These are phyloP conservation scores for Populus nigra DNA, from an alignment of 345 rosid genomes.

Conservation along the genomic window DNA sequence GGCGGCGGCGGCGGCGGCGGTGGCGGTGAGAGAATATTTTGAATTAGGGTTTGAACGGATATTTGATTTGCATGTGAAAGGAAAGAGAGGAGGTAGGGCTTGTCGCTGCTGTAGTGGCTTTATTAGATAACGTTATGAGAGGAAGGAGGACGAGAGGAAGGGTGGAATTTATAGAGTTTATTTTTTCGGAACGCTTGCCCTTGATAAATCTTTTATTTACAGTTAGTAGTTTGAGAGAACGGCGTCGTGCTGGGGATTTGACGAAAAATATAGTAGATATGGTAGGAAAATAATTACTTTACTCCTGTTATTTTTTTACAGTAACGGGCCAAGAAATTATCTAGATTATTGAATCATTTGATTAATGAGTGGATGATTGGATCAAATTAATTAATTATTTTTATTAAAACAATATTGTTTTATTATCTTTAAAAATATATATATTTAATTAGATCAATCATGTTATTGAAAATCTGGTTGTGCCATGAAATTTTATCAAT, in stretches of 20 bases:
- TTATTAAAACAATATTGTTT: too few relatives aligned
- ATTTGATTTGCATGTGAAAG: not conserved
- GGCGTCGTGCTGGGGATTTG: not conserved
- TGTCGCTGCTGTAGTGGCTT: conserved; percentile 6
- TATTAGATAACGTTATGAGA: conserved; percentile 3
- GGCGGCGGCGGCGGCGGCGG: not conserved
- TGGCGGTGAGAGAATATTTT: not conserved
- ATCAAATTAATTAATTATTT: too few relatives aligned
- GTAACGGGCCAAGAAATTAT: too few relatives aligned
- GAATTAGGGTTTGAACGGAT: not conserved
- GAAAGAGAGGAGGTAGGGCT: not conserved
- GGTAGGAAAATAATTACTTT: too few relatives aligned
- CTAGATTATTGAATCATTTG: too few relatives aligned
- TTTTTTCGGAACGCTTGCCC: not conserved
- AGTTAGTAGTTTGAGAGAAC: not conserved
- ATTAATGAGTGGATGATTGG: too few relatives aligned
- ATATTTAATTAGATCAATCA: too few relatives aligned
- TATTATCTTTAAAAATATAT: too few relatives aligned
- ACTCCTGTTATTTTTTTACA: too few relatives aligned
- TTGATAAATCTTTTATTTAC: not conserved
- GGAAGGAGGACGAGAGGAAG: not conserved
- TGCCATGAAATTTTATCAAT: too few relatives aligned
- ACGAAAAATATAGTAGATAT: too few relatives aligned
- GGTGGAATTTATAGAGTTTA: conserved; percentile 3
- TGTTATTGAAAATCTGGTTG: too few relatives aligned